These are phyloP conservation scores for Pyrenula massariospora DNA, from an alignment of 495 filamentous ascomycete genomes.

Conservation along the genomic window DNA sequence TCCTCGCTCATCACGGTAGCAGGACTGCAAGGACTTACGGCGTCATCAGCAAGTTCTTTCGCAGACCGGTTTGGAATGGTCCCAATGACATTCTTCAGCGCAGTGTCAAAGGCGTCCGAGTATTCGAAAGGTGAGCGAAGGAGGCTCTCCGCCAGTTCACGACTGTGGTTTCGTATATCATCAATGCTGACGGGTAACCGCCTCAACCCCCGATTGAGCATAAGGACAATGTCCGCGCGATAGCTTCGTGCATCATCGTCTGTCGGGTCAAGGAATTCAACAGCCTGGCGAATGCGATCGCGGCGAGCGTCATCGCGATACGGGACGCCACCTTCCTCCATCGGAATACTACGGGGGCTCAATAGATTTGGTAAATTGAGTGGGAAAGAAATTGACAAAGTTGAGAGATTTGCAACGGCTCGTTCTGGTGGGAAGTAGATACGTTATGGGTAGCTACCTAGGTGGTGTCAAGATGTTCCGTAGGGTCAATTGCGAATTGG, in stretches of 20 bases:
- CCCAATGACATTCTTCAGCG: conserved; percentile 76
- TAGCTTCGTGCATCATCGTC: conserved; percentile 35
- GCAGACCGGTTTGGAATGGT: conserved; percentile 55
- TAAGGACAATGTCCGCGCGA: conserved; percentile 76
- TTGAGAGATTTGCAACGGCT: too few relatives aligned
- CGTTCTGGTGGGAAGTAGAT: too few relatives aligned
- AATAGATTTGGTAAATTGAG: too few relatives aligned
- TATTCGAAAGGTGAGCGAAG: conserved; percentile 82
- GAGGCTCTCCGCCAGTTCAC: conserved; percentile 76
- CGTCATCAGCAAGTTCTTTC: conserved; percentile 48
- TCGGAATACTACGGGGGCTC: too few relatives aligned
- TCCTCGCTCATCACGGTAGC: background rate
- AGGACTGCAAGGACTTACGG: conserved; percentile 24
- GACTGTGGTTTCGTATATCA: conserved; percentile 81
- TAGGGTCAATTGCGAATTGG: too few relatives aligned
- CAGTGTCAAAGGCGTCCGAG: conserved; percentile 73
- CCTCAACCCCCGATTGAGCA: conserved; percentile 78
- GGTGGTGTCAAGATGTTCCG: too few relatives aligned
- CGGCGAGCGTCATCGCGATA: conserved; percentile 72
- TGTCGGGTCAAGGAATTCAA: conserved; percentile 74
- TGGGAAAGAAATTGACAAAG: too few relatives aligned
- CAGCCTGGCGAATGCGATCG: conserved; percentile 67
- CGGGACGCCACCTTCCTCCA: conserved; percentile 49
- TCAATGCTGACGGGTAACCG: conserved; percentile 81
- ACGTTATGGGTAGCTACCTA: too few relatives aligned